phyloP scores from a whole-genome alignment of 306 rosid species.

The Acmispon strigosus region DNA sequence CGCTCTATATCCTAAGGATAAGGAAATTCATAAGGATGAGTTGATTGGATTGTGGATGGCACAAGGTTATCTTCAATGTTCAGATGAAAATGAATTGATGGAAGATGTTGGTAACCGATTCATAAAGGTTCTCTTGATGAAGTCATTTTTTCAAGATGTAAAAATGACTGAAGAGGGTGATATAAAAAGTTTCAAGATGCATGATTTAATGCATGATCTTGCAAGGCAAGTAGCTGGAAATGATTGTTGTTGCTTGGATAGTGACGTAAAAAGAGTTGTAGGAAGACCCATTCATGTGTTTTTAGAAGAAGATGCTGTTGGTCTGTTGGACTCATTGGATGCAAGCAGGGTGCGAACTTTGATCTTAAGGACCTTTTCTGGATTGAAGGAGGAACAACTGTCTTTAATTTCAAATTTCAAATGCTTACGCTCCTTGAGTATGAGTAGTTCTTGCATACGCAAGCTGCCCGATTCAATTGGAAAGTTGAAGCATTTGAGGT shows the following conservation, averaged over 20 bases:
- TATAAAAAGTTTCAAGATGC: neutral
- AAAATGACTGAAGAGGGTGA: neutral
- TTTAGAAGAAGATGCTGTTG: neutral
- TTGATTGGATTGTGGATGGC: neutral
- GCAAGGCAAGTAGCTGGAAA: neutral
- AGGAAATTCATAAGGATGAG: neutral
- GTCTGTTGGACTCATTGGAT: neutral
- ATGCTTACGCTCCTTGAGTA: no score
- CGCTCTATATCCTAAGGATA: neutral
- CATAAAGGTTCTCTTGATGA: neutral
- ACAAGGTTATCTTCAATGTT: neutral
- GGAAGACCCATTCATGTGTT: neutral
- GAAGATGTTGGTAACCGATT: neutral
- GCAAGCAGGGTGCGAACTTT: neutral
- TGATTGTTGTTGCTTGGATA: neutral
- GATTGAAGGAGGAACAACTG: no score
- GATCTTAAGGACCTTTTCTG: neutral
- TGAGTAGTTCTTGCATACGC: accelerated
- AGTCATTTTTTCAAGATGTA: neutral
- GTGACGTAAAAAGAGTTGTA: neutral
- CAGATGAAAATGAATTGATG: neutral
- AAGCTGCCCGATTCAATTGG: neutral
- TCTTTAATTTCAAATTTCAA: neutral
- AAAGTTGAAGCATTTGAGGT: neutral
- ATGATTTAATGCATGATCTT: conserved; percentile 6